phyloP scores from a whole-genome alignment of 2,329 filamentous ascomycete species.

The Fusarium falciforme region DNA sequence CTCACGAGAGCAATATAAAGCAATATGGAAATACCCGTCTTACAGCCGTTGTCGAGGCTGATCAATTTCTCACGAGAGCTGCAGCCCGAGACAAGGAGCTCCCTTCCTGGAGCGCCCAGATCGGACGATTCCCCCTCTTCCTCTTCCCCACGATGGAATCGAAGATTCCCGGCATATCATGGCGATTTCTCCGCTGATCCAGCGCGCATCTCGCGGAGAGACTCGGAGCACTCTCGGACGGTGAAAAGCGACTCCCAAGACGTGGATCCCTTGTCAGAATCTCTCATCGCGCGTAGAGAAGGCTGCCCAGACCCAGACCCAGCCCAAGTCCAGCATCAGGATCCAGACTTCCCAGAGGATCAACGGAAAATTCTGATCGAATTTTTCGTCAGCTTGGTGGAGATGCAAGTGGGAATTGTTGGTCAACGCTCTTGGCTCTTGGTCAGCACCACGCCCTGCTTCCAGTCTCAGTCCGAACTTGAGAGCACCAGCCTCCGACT shows the following conservation, averaged over 20 bases:
- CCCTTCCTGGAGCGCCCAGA: slow-evolving; percentile 14
- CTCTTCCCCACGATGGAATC: slow-evolving; percentile 28
- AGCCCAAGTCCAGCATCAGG: neutral
- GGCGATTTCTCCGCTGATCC: slow-evolving; percentile 10
- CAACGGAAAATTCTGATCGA: slow-evolving; percentile 27
- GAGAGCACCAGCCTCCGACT: neutral
- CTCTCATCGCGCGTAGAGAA: slow-evolving; percentile 9
- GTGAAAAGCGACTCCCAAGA: slow-evolving; percentile 14
- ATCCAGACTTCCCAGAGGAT: slow-evolving; percentile 1
- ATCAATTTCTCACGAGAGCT: neutral
- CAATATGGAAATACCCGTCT: slow-evolving; percentile 12
- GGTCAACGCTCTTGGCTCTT: slow-evolving; percentile 18
- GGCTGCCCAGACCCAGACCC: neutral
- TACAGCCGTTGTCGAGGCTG: slow-evolving; percentile 10
- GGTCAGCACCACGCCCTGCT: slow-evolving; percentile 23
- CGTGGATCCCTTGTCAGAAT: slow-evolving; percentile 35
- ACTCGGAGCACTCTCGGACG: slow-evolving; percentile 36
- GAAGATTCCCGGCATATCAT: slow-evolving; percentile 23
- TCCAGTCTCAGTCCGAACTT: neutral
- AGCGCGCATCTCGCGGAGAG: slow-evolving; percentile 29
- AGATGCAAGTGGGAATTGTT: slow-evolving; percentile 29
- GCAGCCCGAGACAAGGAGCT: slow-evolving; percentile 8
- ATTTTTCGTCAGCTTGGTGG: slow-evolving; percentile 28
- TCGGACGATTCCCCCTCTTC: slow-evolving; percentile 23
- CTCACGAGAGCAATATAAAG: slow-evolving; percentile 6